Conservation (phyloP, 208 protist genomes). For the Wallacemonas sp. region DNA sequence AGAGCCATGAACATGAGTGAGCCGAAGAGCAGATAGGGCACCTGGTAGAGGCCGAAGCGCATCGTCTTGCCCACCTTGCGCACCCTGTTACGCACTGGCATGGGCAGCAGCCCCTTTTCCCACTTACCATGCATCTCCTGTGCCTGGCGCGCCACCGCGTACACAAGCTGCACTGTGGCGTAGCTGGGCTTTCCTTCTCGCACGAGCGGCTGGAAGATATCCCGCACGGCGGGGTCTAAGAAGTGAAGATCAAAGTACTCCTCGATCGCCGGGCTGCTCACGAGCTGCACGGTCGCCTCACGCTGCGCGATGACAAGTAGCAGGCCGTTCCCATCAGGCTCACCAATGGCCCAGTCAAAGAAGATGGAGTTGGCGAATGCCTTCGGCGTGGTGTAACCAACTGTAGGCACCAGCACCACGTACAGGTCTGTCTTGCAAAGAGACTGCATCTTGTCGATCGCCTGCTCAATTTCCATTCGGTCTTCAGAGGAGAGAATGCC, state of each 20-base stretch:
- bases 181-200: constrained; percentile 75
- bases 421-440: constrained; percentile 83
- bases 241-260: constrained; percentile 82
- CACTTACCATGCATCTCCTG: constrained; percentile 76
- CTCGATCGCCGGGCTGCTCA: constrained; percentile 72
- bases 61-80: constrained; percentile 62
- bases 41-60: constrained; percentile 51
- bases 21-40: constrained; percentile 65
- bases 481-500: constrained; percentile 77
- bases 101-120: constrained; percentile 54
- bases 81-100: constrained; percentile 71
- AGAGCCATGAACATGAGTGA: constrained; percentile 60
- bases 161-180: constrained; percentile 82
- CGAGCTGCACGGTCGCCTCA: constrained; percentile 80
- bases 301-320: constrained; percentile 79
- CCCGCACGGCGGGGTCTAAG: constrained; percentile 59
- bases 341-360: constrained; percentile 83
- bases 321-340: constrained; percentile 73
- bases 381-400: constrained; percentile 77
- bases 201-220: constrained; percentile 85
- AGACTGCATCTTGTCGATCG: constrained; percentile 84
- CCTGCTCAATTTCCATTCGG: constrained; percentile 89
- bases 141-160: constrained; percentile 82
- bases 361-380: constrained; percentile 87
- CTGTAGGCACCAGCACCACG: constrained; percentile 84